These are phyloP conservation scores for Sphagnum tenellum DNA, from an alignment of 225 moss, liverwort and hornwort genomes.

Conservation along the genomic window DNA sequence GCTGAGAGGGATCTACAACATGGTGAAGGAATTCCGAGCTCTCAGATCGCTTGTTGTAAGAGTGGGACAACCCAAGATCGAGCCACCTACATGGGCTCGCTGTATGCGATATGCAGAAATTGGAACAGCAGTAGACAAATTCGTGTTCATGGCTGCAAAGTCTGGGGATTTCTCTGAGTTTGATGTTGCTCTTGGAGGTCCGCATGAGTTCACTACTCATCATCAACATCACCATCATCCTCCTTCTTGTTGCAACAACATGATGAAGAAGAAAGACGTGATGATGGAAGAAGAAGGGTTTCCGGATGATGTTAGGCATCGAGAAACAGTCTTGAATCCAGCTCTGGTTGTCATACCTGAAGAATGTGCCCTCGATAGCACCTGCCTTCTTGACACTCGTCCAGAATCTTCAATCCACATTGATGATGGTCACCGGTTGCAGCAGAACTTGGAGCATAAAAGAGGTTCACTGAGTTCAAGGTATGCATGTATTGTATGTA, in stretches of 20 bases:
- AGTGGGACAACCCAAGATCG: slow-evolving; percentile 39
- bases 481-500: no score
- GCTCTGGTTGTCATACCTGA: no score
- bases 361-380: no score
- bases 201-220: neutral
- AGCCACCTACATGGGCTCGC: slow-evolving; percentile 34
- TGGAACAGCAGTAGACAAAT: slow-evolving; percentile 34
- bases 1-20: slow-evolving; percentile 24
- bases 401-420: no score
- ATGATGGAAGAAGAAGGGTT: neutral
- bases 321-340: no score
- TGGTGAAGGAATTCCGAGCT: slow-evolving; percentile 30
- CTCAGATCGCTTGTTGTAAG: slow-evolving; percentile 36
- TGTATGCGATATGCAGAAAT: slow-evolving; percentile 64
- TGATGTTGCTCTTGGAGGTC: slow-evolving; percentile 23
- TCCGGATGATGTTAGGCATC: no score
- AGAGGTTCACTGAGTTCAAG: no score
- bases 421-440: no score
- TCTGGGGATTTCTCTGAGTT: slow-evolving; percentile 44
- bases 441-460: no score
- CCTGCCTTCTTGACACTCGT: no score
- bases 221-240: no score
- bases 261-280: neutral
- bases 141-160: slow-evolving; percentile 56
- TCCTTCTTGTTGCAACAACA: neutral